These are phyloP conservation scores for Prunus dulcis DNA, from an alignment of 306 rosid genomes.

Conservation along the genomic window DNA sequence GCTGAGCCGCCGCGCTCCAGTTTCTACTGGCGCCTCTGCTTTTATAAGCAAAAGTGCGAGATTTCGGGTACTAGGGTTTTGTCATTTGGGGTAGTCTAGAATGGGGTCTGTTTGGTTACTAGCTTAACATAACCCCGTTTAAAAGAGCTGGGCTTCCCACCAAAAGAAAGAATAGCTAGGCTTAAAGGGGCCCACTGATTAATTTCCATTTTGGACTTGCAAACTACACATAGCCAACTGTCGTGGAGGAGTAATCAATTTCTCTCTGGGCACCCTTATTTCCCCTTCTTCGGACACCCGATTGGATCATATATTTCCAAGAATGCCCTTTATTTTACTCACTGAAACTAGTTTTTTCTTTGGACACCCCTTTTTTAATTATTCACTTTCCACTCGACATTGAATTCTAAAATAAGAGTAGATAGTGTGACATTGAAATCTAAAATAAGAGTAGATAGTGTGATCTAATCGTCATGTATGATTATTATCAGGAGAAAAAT, in stretches of 20 bases:
- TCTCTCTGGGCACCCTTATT: too few relatives aligned
- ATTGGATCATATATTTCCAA: too few relatives aligned
- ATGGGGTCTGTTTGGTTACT: slow-evolving; percentile 17
- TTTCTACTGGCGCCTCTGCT: background rate
- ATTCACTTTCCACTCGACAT: too few relatives aligned
- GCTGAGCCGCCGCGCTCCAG: slow-evolving; percentile 18
- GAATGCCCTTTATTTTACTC: too few relatives aligned
- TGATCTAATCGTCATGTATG: too few relatives aligned
- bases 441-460: too few relatives aligned
- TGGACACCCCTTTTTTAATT: too few relatives aligned
- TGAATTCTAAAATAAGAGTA: too few relatives aligned
- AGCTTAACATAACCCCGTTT: background rate
- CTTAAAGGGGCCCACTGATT: background rate
- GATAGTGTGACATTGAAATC: too few relatives aligned
- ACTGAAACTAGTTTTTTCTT: too few relatives aligned
- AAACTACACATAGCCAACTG: background rate
- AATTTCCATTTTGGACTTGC: background rate
- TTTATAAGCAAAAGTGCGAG: slow-evolving; percentile 10
- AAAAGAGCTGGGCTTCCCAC: background rate
- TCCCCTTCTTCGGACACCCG: too few relatives aligned
- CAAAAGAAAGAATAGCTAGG: background rate
- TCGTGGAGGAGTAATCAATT: background rate
- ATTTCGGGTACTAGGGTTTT: slow-evolving; percentile 13
- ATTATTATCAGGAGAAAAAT: too few relatives aligned
- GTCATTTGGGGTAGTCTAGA: background rate